Base-by-base conservation (phyloP, 2,329 filamentous ascomycete species). In the Leptoxyphium fumago region DNA sequence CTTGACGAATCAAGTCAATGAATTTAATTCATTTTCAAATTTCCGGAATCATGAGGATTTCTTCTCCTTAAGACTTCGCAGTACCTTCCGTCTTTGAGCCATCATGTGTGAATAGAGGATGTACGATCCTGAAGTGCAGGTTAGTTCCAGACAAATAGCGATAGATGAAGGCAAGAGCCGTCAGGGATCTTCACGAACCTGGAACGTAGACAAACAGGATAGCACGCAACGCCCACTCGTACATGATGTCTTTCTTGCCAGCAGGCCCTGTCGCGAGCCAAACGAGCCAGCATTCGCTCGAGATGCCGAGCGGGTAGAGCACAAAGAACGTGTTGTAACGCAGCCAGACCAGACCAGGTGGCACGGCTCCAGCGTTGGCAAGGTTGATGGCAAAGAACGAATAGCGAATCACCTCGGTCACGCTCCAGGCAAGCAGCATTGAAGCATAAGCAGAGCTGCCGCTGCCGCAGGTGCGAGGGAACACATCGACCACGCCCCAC, bases 71-170 rank as follows among this genome's bases (percentile, higher is more conserved):
- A 78, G 75, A 36, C 72, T 74, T 44, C 77, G 75, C 68, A 86
- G 69, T 43, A 89, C 77, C 73, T 86, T 94, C 52, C 77, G 73
- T 54, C 89, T 74, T 73, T 98, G 91, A 48, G 73, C 72, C 72
- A 96, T 84, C 91, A 98, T 96, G 65, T 98, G 84, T 17, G 84
- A 86, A 61, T 91, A 96, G 46, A 96, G 66, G 45, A 93, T 74
- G 57, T 91, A 94, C 3, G 84, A 76, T 58, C 68, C 85, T 82
- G 48, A 29, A 26, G 21, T 26, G 21, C 21, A 26, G 21, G 21
- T 26, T 26, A 26, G 21, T 26, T 26, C 7, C 21, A 7, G 21
- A 26, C 21, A 7, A 34, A 36, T 1, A 36, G 26, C 14, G 50
- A 14, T 5, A 40, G 38, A 45, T 32, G 29, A 44, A 30, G 4